These are phyloP conservation scores for Penicillium herquei DNA, from an alignment of 495 filamentous ascomycete species.

Conservation along the genomic window DNA sequence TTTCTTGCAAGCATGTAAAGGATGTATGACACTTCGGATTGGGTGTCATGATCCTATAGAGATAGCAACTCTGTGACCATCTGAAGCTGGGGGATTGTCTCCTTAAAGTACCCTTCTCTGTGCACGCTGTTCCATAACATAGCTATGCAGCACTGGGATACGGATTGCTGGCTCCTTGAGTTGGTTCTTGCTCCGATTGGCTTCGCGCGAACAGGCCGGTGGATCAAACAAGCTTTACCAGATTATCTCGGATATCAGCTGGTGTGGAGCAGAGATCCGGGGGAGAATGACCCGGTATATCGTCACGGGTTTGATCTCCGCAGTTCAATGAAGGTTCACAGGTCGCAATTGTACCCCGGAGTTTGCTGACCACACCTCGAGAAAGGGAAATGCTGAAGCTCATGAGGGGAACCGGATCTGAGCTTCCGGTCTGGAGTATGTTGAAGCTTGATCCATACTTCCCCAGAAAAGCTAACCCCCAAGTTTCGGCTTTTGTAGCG, in stretches of 20 bases:
- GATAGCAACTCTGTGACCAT: background rate
- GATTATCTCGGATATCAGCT: constrained; percentile 7
- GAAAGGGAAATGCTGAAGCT: constrained; percentile 1
- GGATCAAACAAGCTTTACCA: constrained; percentile 19
- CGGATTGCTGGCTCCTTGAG: no score
- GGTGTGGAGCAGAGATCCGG: constrained; percentile 30
- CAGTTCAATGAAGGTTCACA: constrained; percentile 11
- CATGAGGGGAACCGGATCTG: constrained; percentile 6
- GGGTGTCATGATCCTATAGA: background rate
- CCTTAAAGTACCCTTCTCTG: background rate
- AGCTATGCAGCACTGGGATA: background rate
- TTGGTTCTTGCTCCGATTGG: constrained; percentile 1
- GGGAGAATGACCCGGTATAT: constrained; percentile 16
- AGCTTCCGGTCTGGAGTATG: constrained; percentile 1
- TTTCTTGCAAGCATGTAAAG: background rate
- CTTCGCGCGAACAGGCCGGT: constrained; percentile 11
- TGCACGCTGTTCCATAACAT: background rate
- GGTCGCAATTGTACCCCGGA: constrained; percentile 20
- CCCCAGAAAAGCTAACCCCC: no score
- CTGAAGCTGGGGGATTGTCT: background rate
- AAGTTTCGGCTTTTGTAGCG: no score
- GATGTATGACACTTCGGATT: constrained; percentile 1
- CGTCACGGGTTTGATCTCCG: constrained; percentile 19
- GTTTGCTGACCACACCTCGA: background rate
- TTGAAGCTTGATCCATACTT: no score